phyloP scores from a whole-genome alignment of 2,329 filamentous ascomycete genomes.

The Xylaria sp. region DNA sequence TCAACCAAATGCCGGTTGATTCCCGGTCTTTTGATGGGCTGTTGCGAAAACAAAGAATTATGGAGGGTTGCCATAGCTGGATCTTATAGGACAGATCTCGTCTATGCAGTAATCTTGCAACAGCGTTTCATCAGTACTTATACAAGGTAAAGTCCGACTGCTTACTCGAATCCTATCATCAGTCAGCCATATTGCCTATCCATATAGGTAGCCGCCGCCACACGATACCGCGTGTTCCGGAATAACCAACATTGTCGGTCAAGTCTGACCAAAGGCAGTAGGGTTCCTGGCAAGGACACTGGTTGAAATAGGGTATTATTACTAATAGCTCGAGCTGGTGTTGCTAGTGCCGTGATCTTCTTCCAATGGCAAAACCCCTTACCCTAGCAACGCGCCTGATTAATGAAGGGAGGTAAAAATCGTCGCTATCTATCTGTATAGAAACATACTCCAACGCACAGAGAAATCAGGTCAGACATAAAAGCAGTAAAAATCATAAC shows the following conservation, averaged over 20 bases:
- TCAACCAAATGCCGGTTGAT: constrained; percentile 17
- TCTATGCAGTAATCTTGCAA: constrained; percentile 36
- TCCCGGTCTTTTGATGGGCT: constrained; percentile 26
- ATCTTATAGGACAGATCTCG: constrained; percentile 38
- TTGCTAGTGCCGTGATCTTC: constrained; percentile 9
- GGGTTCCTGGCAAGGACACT: neutral
- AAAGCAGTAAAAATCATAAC: neutral
- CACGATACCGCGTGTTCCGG: constrained; percentile 3
- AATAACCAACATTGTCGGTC: constrained; percentile 1
- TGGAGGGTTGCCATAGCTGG: constrained; percentile 36
- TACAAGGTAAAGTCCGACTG: constrained; percentile 43
- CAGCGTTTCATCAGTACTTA: constrained; percentile 36
- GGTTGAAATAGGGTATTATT: constrained; percentile 19
- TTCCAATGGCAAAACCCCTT: neutral
- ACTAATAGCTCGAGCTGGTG: constrained; percentile 9
- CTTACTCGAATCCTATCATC: constrained; percentile 23
- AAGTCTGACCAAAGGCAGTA: constrained; percentile 4
- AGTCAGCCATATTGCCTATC: constrained; percentile 25
- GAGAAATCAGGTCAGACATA: constrained; percentile 8
- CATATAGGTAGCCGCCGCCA: neutral
- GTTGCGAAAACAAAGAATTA: constrained; percentile 30
- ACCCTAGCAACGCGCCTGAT: constrained; percentile 4
- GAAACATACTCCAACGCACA: constrained; percentile 14
- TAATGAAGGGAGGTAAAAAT: constrained; percentile 6
- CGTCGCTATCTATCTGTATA: constrained; percentile 3